These are phyloP conservation scores for Erysimum cheiranthoides DNA, from an alignment of 345 rosid genomes.

Conservation along the genomic window DNA sequence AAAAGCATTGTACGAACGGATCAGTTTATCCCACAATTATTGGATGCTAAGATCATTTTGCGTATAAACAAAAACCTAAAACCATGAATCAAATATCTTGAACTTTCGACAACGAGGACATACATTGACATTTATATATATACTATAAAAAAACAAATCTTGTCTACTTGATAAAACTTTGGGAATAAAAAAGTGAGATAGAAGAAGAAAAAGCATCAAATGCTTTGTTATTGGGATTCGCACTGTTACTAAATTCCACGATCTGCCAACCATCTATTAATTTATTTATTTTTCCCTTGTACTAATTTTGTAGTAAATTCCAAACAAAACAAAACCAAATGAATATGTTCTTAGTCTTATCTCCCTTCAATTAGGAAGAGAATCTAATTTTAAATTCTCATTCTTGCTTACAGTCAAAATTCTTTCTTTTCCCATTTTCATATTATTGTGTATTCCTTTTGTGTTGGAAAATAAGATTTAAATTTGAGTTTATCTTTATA, in stretches of 20 bases:
- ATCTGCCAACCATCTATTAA: conserved; percentile 47
- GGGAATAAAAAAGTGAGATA: conserved; percentile 38
- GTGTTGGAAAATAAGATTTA: conserved; percentile 5
- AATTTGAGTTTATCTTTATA: conserved; percentile 15
- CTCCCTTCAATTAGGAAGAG: conserved; percentile 31
- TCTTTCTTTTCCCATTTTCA: conserved; percentile 4
- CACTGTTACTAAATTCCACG: conserved; percentile 76
- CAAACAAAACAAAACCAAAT: background rate
- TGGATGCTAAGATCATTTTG: conserved; percentile 18
- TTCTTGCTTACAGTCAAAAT: conserved; percentile 10
- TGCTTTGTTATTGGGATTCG: conserved; percentile 72
- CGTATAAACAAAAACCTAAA: background rate
- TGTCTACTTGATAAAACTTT: conserved; percentile 35
- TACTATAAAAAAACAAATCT: background rate
- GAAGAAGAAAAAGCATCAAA: conserved; percentile 69
- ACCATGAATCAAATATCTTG: conserved; percentile 21
- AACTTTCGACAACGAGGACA: conserved; percentile 34
- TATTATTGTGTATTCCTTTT: background rate
- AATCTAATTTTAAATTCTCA: conserved; percentile 22
- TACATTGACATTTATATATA: background rate
- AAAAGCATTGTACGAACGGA: conserved; percentile 1
- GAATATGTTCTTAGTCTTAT: conserved; percentile 26
- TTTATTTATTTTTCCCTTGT: conserved; percentile 17
- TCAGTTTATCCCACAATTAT: conserved; percentile 22
- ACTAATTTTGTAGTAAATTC: background rate